These are phyloP conservation scores for Ostreobium quekettii DNA, from an alignment of 139 green algal species.

Conservation along the genomic window DNA sequence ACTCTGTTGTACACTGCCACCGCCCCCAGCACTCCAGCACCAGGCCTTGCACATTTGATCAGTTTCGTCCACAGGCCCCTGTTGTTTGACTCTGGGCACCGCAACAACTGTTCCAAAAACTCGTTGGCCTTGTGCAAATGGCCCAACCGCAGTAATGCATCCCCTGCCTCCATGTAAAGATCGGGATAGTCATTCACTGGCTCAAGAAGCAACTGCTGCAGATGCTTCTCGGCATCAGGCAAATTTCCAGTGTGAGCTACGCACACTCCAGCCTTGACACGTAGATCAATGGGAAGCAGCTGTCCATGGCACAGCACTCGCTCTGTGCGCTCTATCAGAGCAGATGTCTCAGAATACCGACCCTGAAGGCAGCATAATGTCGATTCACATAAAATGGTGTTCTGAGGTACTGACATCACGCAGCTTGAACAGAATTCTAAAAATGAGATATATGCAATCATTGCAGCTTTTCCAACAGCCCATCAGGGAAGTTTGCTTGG, in stretches of 20 bases:
- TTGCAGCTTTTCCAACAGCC: too few species aligned
- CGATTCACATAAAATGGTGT: too few species aligned
- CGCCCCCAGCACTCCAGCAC: too few species aligned
- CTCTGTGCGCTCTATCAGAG: slow-evolving; percentile 45
- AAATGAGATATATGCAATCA: too few species aligned
- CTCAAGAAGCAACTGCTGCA: slow-evolving; percentile 38
- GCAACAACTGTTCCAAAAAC: slow-evolving; percentile 29
- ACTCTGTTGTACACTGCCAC: not conserved
- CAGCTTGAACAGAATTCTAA: too few species aligned
- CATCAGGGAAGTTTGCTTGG: too few species aligned
- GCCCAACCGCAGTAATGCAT: slow-evolving; percentile 35
- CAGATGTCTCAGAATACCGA: slow-evolving; percentile 27
- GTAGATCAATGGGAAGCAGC: slow-evolving; percentile 56
- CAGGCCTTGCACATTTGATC: too few species aligned
- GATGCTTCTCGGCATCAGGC: slow-evolving; percentile 23
- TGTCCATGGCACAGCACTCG: slow-evolving; percentile 22
- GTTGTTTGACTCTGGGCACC: not conserved
- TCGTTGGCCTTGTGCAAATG: slow-evolving; percentile 32
- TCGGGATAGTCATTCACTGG: slow-evolving; percentile 43
- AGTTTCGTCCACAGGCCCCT: not conserved
- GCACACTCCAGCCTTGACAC: slow-evolving; percentile 28
- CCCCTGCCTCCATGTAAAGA: slow-evolving; percentile 50
- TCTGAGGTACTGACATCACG: too few species aligned
- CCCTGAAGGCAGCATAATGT: not conserved
- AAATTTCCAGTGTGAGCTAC: slow-evolving; percentile 7